These are phyloP conservation scores for Trichoderma guizhouense DNA, from an alignment of 2,329 filamentous ascomycete genomes.

Conservation along the genomic window DNA sequence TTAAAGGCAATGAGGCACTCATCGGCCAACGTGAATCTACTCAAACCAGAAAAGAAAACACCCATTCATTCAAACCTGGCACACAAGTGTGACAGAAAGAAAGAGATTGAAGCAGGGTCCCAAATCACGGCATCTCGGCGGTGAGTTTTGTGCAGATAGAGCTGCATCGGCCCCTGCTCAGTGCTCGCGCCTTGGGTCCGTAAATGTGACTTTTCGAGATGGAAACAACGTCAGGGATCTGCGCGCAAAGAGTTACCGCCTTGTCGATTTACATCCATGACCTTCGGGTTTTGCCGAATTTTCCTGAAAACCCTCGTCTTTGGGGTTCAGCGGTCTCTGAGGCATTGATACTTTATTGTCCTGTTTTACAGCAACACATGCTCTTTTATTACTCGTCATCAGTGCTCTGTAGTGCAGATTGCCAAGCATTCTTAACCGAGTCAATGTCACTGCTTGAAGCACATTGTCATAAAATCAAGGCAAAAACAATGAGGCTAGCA, in stretches of 20 bases:
- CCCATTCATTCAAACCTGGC: neutral
- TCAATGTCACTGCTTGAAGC: neutral
- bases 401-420: neutral
- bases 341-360: neutral
- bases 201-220: neutral
- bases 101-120: neutral
- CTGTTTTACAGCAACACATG: neutral
- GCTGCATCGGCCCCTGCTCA: neutral
- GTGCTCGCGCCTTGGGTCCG: neutral
- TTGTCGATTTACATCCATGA: neutral
- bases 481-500: neutral
- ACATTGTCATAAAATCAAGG: neutral
- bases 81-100: neutral
- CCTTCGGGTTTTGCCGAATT: neutral
- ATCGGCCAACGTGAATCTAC: neutral
- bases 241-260: neutral
- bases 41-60: neutral
- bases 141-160: constrained; percentile 9
- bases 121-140: neutral
- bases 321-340: neutral
- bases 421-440: neutral
- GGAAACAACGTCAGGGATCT: neutral
- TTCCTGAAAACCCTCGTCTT: neutral
- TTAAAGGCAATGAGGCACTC: neutral
- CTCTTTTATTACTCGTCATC: neutral